phyloP scores from a whole-genome alignment of 1,284 basidiomycete species.

The Ceratobasidium sp. region DNA sequence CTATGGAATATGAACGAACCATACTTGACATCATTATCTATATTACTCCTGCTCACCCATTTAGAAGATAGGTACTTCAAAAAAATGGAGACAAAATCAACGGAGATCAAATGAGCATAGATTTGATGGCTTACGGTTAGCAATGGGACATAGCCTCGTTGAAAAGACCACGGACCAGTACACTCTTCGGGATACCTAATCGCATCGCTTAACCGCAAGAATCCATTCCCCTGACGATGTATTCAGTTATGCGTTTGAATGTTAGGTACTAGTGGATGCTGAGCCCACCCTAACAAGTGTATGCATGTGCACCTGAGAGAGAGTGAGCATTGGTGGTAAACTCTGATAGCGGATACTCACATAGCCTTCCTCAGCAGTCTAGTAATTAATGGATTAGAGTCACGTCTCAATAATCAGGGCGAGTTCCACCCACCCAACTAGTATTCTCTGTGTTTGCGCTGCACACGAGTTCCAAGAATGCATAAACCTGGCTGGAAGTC shows the following conservation, averaged over 20 bases:
- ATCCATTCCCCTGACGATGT: constrained; percentile 64
- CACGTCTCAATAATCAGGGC: neutral
- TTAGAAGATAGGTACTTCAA: constrained; percentile 74
- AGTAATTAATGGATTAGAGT: neutral
- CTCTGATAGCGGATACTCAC: neutral
- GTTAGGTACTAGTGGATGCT: no score
- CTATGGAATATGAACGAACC: constrained; percentile 42
- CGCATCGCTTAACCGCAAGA: constrained; percentile 67
- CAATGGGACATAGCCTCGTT: constrained; percentile 70
- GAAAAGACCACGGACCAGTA: constrained; percentile 68
- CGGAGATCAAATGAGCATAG: neutral
- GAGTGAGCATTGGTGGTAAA: neutral
- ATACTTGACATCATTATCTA: constrained; percentile 71
- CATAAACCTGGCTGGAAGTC: constrained; percentile 62
- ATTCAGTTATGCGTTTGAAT: neutral
- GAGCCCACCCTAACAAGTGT: neutral
- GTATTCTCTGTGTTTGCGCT: constrained; percentile 66
- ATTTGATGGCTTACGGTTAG: constrained; percentile 63
- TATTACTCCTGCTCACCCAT: constrained; percentile 72
- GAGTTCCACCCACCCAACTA: constrained; percentile 65
- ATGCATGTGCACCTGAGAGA: neutral
- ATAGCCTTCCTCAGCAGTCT: constrained; percentile 4
- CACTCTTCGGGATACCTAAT: constrained; percentile 58
- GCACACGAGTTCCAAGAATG: constrained; percentile 65
- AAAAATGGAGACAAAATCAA: neutral